A percentile compares a stretch with the other conserved stretches of the same genome.
These are phyloP conservation scores for Entrophospora sp. DNA, from an alignment of 192 early-diverging fungal species.

Conservation along the genomic window DNA sequence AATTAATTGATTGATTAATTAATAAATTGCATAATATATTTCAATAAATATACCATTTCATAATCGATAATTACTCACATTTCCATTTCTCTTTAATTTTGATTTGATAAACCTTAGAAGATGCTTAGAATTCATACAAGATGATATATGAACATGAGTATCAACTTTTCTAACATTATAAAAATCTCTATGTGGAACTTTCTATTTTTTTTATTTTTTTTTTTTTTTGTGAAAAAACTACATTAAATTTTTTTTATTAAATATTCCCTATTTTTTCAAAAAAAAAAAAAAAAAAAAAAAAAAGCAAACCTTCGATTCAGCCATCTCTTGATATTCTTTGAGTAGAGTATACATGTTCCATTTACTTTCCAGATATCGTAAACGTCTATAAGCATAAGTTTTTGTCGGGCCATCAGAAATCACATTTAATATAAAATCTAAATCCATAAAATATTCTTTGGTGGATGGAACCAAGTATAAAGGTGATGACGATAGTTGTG, in stretches of 20 bases:
- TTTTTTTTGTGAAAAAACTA: too few relatives aligned
- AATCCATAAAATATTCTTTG: slow-evolving; percentile 79
- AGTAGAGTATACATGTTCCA: slow-evolving; percentile 89
- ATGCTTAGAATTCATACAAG: slow-evolving; percentile 97
- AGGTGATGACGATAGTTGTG: too few relatives aligned
- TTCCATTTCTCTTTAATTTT: slow-evolving; percentile 67
- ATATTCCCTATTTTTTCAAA: too few relatives aligned
- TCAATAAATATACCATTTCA: too few relatives aligned
- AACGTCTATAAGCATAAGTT: slow-evolving; percentile 80
- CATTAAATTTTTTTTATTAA: too few relatives aligned
- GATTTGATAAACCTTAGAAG: slow-evolving; percentile 90
- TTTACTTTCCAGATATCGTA: slow-evolving; percentile 85
- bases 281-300: too few relatives aligned
- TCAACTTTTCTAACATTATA: slow-evolving; percentile 98
- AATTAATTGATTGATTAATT: neutral
- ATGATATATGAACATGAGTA: slow-evolving; percentile 89
- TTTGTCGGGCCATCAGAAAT: slow-evolving; percentile 89
- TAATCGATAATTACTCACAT: slow-evolving; percentile 42
- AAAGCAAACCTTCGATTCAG: slow-evolving; percentile 82
- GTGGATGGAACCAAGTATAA: slow-evolving; percentile 55
- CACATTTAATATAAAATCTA: slow-evolving; percentile 66
- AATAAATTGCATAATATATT: too few relatives aligned
- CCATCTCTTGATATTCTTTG: slow-evolving; percentile 91
- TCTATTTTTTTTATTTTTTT: too few relatives aligned
- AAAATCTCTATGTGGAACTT: slow-evolving; percentile 89